Percentiles rank a stretch among this genome's conserved stretches.
These are phyloP conservation scores for Cyberlindnera lachancei DNA, from an alignment of 805 yeast genomes.

Conservation along the genomic window DNA sequence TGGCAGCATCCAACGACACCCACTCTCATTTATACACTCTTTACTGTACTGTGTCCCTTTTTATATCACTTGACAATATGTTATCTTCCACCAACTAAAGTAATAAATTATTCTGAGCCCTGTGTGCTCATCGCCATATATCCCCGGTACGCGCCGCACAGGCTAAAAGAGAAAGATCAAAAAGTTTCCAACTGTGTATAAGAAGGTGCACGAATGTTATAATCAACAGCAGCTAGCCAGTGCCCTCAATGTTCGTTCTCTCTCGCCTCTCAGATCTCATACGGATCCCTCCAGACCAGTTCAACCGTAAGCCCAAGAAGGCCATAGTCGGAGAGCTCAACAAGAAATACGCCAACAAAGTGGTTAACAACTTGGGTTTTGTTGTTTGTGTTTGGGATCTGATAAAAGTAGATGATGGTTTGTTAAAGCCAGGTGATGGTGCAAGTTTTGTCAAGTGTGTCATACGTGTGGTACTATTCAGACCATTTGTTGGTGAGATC, in stretches of 20 bases:
- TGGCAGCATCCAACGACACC: constrained; percentile 92
- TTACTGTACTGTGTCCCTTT: too few relatives aligned
- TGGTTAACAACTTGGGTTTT: constrained; percentile 77
- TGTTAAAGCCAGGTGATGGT: constrained; percentile 92
- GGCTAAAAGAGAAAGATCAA: too few relatives aligned
- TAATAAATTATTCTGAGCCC: too few relatives aligned
- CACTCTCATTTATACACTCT: constrained; percentile 29
- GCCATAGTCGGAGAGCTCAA: constrained; percentile 78
- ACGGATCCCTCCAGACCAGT: constrained; percentile 80
- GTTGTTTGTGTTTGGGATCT: constrained; percentile 83
- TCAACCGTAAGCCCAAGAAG: constrained; percentile 61
- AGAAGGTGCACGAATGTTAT: too few relatives aligned
- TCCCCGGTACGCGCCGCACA: too few relatives aligned
- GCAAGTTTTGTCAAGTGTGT: constrained; percentile 69
- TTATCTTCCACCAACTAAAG: too few relatives aligned
- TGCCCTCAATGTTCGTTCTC: constrained; percentile 84
- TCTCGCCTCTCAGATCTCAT: constrained; percentile 77
- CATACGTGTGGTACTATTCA: constrained; percentile 75
- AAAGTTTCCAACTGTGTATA: too few relatives aligned
- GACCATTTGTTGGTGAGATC: constrained; percentile 92
- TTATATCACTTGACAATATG: too few relatives aligned
- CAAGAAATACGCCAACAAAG: constrained; percentile 77
- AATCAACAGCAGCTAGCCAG: too few relatives aligned
- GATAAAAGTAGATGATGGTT: constrained; percentile 75
- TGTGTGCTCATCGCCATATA: too few relatives aligned